phyloP scores from a whole-genome alignment of 2,329 filamentous ascomycete genomes.

The Chaetomium globosum region DNA sequence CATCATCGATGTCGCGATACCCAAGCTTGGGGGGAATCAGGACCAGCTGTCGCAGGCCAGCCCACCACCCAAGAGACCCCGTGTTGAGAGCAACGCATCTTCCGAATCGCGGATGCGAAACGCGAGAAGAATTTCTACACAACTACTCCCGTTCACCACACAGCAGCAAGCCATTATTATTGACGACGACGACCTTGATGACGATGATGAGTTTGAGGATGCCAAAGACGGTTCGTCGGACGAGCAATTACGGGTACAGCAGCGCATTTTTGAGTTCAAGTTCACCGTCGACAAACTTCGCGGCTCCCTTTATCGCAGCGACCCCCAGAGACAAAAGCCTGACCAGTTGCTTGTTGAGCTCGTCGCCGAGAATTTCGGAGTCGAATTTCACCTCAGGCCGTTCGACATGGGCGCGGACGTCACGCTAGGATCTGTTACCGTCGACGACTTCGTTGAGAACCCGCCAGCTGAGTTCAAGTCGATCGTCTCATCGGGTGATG shows the following conservation, averaged over 20 bases:
- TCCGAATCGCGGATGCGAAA: slow-evolving; percentile 49
- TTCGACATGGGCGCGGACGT: slow-evolving; percentile 95
- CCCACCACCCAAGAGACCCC: slow-evolving; percentile 47
- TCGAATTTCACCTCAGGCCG: slow-evolving; percentile 84
- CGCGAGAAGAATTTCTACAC: slow-evolving; percentile 65
- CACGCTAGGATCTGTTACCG: slow-evolving; percentile 78
- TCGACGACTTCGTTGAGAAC: slow-evolving; percentile 94
- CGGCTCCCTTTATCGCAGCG: slow-evolving; percentile 86
- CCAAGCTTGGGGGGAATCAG: slow-evolving; percentile 66
- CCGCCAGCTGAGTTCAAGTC: slow-evolving; percentile 90
- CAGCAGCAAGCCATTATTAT: slow-evolving; percentile 75
- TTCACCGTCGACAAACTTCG: slow-evolving; percentile 94
- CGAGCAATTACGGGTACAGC: slow-evolving; percentile 72
- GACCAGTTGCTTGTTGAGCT: slow-evolving; percentile 88
- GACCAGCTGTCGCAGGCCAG: slow-evolving; percentile 37
- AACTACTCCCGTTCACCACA: slow-evolving; percentile 67
- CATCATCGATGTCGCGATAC: slow-evolving; percentile 91
- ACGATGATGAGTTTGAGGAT: slow-evolving; percentile 69
- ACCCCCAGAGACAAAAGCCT: slow-evolving; percentile 72
- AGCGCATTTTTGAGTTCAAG: slow-evolving; percentile 92
- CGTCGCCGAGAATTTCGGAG: slow-evolving; percentile 82
- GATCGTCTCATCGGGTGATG: slow-evolving; percentile 83
- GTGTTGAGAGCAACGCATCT: slow-evolving; percentile 52
- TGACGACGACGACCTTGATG: slow-evolving; percentile 68
- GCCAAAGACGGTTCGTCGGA: slow-evolving; percentile 59